A percentile compares a stretch with the other conserved stretches of the same genome.
Conservation (phyloP, 371 early-diverging fungal species). For the Rhizomucor miehei region DNA sequence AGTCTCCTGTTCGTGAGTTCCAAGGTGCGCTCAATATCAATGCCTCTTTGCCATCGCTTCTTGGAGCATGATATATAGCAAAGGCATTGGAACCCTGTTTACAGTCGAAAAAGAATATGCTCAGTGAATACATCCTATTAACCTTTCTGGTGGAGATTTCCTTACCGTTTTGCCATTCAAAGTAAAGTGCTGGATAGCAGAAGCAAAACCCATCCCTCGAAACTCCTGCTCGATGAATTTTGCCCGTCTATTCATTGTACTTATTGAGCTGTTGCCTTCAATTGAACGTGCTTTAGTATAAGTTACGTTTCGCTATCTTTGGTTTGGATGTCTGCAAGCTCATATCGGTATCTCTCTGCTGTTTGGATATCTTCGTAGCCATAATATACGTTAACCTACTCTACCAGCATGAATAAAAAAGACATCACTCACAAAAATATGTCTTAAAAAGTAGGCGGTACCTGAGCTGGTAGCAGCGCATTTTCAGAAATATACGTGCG, state of each 20-base stretch:
- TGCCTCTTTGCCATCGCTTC: constrained; percentile 90
- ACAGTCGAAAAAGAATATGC: no score
- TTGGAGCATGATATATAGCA: constrained; percentile 79
- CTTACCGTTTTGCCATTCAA: constrained; percentile 19
- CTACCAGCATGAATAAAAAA: constrained; percentile 1
- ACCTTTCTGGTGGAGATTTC: no score
- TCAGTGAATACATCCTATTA: no score
- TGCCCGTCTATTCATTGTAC: constrained; percentile 38
- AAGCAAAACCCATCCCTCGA: constrained; percentile 51
- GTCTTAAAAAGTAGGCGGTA: no score
- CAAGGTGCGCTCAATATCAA: constrained; percentile 81
- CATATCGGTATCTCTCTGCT: constrained; percentile 50
- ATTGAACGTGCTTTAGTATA: neutral
- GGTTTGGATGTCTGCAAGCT: constrained; percentile 19
- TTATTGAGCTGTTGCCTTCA: neutral
- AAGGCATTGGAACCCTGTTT: constrained; percentile 77
- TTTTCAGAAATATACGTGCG: constrained; percentile 77
- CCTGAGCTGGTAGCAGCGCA: constrained; percentile 77
- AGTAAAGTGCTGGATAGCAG: constrained; percentile 57
- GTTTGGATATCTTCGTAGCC: constrained; percentile 45
- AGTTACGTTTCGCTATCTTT: constrained; percentile 26
- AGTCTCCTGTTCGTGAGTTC: constrained; percentile 56
- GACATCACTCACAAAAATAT: neutral
- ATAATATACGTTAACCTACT: constrained; percentile 55
- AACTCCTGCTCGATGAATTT: constrained; percentile 51